These are phyloP conservation scores for Noccaea caerulescens DNA, from an alignment of 345 rosid genomes.

Conservation along the genomic window DNA sequence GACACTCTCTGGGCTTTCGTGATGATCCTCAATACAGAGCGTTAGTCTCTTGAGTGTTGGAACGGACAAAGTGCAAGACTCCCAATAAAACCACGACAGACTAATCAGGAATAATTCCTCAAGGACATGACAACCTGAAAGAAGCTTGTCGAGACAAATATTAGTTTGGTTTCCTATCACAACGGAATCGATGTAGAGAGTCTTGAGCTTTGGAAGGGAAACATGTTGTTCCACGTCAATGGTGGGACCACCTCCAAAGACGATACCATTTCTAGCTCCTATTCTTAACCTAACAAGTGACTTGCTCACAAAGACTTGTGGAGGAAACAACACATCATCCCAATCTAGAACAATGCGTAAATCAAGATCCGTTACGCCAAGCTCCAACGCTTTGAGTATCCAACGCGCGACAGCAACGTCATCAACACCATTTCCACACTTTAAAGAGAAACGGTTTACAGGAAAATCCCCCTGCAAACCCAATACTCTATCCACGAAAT, in stretches of 20 bases:
- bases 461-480: background rate
- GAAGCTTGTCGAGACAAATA: background rate
- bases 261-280: background rate
- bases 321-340: background rate
- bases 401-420: background rate
- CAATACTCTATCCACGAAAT: slow-evolving; percentile 20
- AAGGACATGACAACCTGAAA: background rate
- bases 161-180: background rate
- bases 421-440: slow-evolving; percentile 6
- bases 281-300: slow-evolving; percentile 5
- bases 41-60: slow-evolving; percentile 8
- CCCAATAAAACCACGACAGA: slow-evolving; percentile 9
- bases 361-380: slow-evolving; percentile 19
- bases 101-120: slow-evolving; percentile 19
- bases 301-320: slow-evolving; percentile 22
- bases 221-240: background rate
- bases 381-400: slow-evolving; percentile 16
- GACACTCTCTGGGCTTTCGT: background rate
- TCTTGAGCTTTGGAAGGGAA: slow-evolving; percentile 20
- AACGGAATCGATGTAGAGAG: background rate
- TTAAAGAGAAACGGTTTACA: slow-evolving; percentile 13
- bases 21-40: slow-evolving; percentile 3
- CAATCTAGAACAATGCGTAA: background rate
- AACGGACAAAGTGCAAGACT: slow-evolving; percentile 13
- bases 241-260: too few relatives aligned